Evolutionary conservation across 371 early-diverging fungal species (phyloP).

Genomic region (Blyttiomyces sp.): DNA sequence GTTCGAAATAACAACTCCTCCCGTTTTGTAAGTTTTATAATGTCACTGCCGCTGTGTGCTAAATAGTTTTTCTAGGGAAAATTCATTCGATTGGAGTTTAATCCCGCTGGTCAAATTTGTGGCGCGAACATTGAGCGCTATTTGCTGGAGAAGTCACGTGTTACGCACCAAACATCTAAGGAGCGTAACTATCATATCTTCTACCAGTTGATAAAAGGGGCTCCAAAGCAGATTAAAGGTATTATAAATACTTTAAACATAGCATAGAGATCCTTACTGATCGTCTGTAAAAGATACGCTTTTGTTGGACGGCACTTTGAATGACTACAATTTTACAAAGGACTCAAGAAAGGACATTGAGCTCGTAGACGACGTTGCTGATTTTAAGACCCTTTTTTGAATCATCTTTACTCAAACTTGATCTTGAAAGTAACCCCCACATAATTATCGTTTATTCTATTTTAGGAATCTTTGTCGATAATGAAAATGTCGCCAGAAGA

Average conservation of each 20-base stretch:
- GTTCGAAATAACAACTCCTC: slow-evolving; percentile 99
- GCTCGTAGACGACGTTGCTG: slow-evolving; percentile 91
- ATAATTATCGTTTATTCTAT: too few species aligned
- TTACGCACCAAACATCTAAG: slow-evolving; percentile 83
- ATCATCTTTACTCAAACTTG: slow-evolving; percentile 1
- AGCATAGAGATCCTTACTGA: not conserved
- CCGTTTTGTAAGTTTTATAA: slow-evolving; percentile 74
- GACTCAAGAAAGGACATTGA: slow-evolving; percentile 82
- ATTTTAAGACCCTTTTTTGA: slow-evolving; percentile 73
- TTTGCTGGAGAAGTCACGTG: slow-evolving; percentile 96
- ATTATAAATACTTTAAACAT: not conserved
- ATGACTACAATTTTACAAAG: slow-evolving; percentile 82
- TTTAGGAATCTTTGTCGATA: slow-evolving; percentile 77
- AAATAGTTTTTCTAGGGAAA: slow-evolving; percentile 72
- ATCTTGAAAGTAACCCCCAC: not conserved
- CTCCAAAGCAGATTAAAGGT: slow-evolving; percentile 52
- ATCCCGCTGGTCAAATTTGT: slow-evolving; percentile 78
- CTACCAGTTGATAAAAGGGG: slow-evolving; percentile 93
- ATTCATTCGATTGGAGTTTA: slow-evolving; percentile 98
- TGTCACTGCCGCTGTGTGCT: not conserved
- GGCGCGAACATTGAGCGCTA: slow-evolving; percentile 99
- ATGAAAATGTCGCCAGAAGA: slow-evolving; percentile 81
- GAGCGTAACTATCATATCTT: slow-evolving; percentile 99
- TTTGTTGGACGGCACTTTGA: slow-evolving; percentile 63
- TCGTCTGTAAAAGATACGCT: slow-evolving; percentile 51